phyloP scores from a whole-genome alignment of 805 yeast species.

The Metschnikowia rubicola region DNA sequence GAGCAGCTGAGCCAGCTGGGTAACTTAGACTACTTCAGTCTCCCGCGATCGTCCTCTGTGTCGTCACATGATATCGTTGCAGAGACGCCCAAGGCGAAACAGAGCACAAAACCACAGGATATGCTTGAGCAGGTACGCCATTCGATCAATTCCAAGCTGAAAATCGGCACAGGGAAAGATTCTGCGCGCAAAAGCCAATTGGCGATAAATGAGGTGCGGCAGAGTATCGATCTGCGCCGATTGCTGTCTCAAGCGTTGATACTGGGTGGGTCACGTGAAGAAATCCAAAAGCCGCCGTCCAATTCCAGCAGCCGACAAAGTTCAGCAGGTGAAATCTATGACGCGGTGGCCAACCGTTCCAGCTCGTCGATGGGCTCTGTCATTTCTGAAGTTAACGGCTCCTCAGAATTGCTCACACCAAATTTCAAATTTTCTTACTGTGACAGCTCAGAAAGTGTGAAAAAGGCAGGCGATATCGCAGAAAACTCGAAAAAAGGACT shows the following conservation, averaged over 20 bases:
- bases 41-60: background rate
- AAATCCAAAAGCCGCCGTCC: background rate
- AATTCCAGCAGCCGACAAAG: background rate
- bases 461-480: background rate
- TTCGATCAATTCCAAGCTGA: conserved; percentile 30
- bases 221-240: conserved; percentile 35
- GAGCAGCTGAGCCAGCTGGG: background rate
- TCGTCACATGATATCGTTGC: background rate
- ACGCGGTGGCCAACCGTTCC: conserved; percentile 15
- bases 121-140: conserved; percentile 30
- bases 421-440: conserved; percentile 6
- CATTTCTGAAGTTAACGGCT: conserved; percentile 17
- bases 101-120: conserved; percentile 23
- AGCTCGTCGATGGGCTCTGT: conserved; percentile 27
- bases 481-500: background rate
- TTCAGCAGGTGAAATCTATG: background rate
- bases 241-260: conserved; percentile 16
- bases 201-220: conserved; percentile 32
- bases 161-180: conserved; percentile 17
- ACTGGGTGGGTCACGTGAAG: conserved; percentile 1
- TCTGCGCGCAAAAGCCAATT: conserved; percentile 18
- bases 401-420: conserved; percentile 1
- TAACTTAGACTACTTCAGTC: conserved; percentile 5
- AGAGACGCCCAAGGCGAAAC: conserved; percentile 6
- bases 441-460: background rate